Evolutionary conservation across 2,329 filamentous ascomycete species (phyloP).

Genomic region (Pleomassaria siparia): DNA sequence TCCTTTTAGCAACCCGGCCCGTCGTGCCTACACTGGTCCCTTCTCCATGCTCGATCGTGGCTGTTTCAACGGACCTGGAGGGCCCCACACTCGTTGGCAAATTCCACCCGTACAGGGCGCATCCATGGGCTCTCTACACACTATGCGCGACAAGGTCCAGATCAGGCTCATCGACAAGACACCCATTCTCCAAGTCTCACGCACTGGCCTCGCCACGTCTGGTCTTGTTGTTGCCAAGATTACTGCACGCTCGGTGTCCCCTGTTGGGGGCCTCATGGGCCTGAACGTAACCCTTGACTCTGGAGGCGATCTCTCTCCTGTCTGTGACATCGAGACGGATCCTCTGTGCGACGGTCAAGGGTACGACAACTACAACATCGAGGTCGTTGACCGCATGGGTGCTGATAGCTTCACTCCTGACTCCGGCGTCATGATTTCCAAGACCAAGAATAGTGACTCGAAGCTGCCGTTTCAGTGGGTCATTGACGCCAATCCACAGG

Average conservation of each 20-base stretch:
- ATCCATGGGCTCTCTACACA: constrained; percentile 55
- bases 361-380: constrained; percentile 56
- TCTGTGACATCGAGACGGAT: constrained; percentile 47
- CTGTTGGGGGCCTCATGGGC: constrained; percentile 48
- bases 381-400: constrained; percentile 58
- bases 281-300: constrained; percentile 50
- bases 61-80: constrained; percentile 56
- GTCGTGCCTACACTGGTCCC: constrained; percentile 54
- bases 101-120: constrained; percentile 53
- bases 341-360: constrained; percentile 55
- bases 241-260: constrained; percentile 52
- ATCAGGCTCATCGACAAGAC: constrained; percentile 52
- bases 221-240: constrained; percentile 51
- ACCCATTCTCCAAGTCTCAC: constrained; percentile 50
- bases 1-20: constrained; percentile 50
- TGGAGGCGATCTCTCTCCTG: constrained; percentile 47
- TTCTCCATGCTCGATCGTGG: constrained; percentile 58
- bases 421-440: constrained; percentile 56
- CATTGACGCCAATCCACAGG: constrained; percentile 57
- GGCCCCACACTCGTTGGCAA: constrained; percentile 56
- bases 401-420: constrained; percentile 57
- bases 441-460: constrained; percentile 51
- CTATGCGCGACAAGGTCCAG: constrained; percentile 56
- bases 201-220: constrained; percentile 45
- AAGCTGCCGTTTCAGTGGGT: constrained; percentile 56